Evolutionary conservation across 805 yeast genomes (phyloP).

Genomic region (Debaryomyces maramus): DNA sequence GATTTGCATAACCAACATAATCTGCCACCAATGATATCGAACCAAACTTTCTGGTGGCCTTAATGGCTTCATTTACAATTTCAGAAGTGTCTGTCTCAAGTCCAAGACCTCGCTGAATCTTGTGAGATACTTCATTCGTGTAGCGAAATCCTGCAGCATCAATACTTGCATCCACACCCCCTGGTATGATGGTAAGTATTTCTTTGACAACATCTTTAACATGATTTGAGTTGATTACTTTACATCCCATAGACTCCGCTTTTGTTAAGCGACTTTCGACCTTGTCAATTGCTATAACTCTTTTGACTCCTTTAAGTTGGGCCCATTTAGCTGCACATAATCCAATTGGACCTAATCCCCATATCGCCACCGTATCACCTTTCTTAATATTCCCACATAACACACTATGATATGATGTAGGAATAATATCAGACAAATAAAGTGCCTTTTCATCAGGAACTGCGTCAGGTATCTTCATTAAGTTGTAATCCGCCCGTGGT

Average conservation of each 20-base stretch:
- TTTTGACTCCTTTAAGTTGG: not conserved
- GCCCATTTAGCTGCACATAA: conserved; percentile 1
- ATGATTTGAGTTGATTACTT: not conserved
- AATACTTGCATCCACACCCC: not conserved
- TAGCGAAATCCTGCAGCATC: not conserved
- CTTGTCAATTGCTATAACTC: not conserved
- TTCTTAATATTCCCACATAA: not conserved
- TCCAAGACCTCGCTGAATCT: not conserved
- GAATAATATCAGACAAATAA: conserved; percentile 3
- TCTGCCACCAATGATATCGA: not conserved
- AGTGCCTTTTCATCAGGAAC: not conserved
- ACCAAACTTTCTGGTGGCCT: not conserved
- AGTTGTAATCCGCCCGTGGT: conserved; percentile 1
- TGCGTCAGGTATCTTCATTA: conserved; percentile 1
- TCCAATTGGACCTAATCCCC: conserved; percentile 4
- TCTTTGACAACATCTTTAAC: not conserved
- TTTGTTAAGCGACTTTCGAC: not conserved
- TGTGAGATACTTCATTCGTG: too few relatives aligned
- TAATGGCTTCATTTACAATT: not conserved
- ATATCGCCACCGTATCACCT: not conserved
- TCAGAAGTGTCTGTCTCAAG: not conserved
- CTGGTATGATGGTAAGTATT: not conserved
- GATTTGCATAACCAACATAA: not conserved
- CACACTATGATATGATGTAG: conserved; percentile 1
- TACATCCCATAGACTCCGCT: too few relatives aligned